phyloP scores from a whole-genome alignment of 1,284 basidiomycete genomes.

The Apiotrichum domesticum region DNA sequence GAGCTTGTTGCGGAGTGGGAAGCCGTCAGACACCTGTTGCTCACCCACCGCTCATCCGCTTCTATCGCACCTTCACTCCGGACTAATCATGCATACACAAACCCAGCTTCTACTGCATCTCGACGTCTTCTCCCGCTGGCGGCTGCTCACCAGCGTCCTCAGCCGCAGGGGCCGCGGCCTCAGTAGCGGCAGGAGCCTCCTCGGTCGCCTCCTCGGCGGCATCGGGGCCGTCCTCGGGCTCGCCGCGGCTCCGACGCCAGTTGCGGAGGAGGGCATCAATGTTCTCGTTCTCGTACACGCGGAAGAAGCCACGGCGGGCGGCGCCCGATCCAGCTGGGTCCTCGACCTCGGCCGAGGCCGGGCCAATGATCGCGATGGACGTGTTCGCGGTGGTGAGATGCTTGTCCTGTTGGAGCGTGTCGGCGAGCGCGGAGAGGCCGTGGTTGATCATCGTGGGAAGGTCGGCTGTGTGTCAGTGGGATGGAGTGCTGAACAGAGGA shows the following conservation, averaged over 20 bases:
- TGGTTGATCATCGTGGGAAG: constrained; percentile 83
- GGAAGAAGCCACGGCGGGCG: constrained; percentile 38
- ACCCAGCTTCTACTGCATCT: constrained; percentile 5
- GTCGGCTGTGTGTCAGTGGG: constrained; percentile 52
- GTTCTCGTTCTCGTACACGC: constrained; percentile 51
- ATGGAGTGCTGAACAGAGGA: no score
- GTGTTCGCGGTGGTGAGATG: constrained; percentile 87
- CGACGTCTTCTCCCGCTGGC: constrained; percentile 7
- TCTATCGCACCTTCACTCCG: neutral
- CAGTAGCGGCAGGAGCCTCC: neutral
- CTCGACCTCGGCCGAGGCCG: constrained; percentile 39
- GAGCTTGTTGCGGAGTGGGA: no score
- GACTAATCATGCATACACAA: constrained; percentile 6
- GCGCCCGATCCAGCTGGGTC: constrained; percentile 24
- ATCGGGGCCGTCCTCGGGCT: constrained; percentile 41
- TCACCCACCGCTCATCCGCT: no score
- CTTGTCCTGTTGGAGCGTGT: constrained; percentile 96
- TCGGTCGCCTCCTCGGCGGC: constrained; percentile 19
- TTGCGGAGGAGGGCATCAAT: constrained; percentile 64
- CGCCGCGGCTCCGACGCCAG: constrained; percentile 44
- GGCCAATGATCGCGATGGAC: constrained; percentile 82
- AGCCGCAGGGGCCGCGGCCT: neutral
- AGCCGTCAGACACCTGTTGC: no score
- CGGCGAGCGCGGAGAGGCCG: constrained; percentile 84
- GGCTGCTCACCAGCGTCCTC: neutral